Percentiles rank a stretch among this genome's conserved stretches.
These are phyloP conservation scores for Lumnitzera racemosa DNA, from an alignment of 345 rosid genomes.

Conservation along the genomic window DNA sequence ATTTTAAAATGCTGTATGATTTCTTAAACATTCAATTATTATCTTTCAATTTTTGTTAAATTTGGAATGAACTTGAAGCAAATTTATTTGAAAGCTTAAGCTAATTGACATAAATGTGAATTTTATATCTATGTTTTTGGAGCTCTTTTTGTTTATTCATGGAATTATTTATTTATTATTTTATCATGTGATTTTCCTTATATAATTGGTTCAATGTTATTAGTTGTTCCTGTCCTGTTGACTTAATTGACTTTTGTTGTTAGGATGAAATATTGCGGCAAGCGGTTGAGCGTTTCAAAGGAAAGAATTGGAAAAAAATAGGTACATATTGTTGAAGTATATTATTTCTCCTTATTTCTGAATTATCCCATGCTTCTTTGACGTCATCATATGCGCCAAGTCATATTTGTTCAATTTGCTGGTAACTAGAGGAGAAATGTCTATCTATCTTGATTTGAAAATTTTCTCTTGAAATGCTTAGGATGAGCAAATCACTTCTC, in stretches of 20 bases:
- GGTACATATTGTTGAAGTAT: conserved; percentile 31
- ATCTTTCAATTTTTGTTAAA: no score
- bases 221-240: background rate
- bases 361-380: background rate
- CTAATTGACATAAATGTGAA: conserved; percentile 1
- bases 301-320: conserved; percentile 99
- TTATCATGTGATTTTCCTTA: background rate
- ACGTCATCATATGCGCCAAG: no score
- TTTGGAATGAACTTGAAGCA: no score
- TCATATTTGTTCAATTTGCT: no score
- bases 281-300: conserved; percentile 93
- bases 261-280: conserved; percentile 89
- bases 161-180: background rate
- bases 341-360: background rate
- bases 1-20: no score
- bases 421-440: no score
- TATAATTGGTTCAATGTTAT: background rate
- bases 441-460: no score
- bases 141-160: conserved; percentile 2
- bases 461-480: no score
- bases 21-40: no score
- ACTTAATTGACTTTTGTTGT: conserved; percentile 4
- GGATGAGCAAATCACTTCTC: no score
- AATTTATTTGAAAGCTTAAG: background rate
- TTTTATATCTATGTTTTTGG: background rate